phyloP scores from a whole-genome alignment of 257 asterid genomes.

The Nicotiana obtusifolia region DNA sequence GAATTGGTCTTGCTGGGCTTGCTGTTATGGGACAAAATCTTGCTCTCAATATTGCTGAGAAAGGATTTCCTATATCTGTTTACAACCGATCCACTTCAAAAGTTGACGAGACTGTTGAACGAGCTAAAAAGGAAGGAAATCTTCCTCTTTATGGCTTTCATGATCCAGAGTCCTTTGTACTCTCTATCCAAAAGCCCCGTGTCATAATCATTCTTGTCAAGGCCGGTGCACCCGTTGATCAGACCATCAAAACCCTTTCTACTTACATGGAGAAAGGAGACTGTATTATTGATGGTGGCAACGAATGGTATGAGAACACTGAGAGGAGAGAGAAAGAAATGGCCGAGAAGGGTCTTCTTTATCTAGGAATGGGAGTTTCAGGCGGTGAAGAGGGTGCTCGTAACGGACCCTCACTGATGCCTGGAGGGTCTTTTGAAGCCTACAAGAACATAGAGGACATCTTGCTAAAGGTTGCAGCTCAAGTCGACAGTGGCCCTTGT shows the following conservation, averaged over 20 bases:
- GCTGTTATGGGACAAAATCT: conserved; percentile 99
- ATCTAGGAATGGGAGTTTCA: conserved; percentile 99
- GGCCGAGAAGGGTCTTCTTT: conserved; percentile 63
- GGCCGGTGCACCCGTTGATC: conserved; percentile 95
- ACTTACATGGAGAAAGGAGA: conserved; percentile 93
- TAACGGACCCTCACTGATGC: conserved; percentile 93
- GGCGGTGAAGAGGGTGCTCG: conserved; percentile 99
- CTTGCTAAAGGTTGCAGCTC: conserved; percentile 84
- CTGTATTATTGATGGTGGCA: conserved; percentile 93
- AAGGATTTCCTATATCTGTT: conserved; percentile 95
- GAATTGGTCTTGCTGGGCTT: conserved; percentile 98
- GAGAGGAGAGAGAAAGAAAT: conserved; percentile 85
- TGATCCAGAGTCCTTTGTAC: conserved; percentile 76
- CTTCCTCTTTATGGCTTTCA: conserved; percentile 85
- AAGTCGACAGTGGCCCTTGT: conserved; percentile 97
- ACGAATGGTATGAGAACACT: conserved; percentile 98
- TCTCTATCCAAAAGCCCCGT: conserved; percentile 92
- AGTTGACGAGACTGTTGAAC: conserved; percentile 89
- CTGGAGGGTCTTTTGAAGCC: conserved; percentile 86
- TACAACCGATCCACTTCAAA: conserved; percentile 93
- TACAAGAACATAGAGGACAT: conserved; percentile 80
- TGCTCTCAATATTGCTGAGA: conserved; percentile 96
- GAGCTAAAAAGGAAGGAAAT: conserved; percentile 80
- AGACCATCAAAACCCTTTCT: conserved; percentile 83
- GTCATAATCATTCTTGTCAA: conserved; percentile 91